Conservation (phyloP, 148 eudicot species). For the Cornus florida region DNA sequence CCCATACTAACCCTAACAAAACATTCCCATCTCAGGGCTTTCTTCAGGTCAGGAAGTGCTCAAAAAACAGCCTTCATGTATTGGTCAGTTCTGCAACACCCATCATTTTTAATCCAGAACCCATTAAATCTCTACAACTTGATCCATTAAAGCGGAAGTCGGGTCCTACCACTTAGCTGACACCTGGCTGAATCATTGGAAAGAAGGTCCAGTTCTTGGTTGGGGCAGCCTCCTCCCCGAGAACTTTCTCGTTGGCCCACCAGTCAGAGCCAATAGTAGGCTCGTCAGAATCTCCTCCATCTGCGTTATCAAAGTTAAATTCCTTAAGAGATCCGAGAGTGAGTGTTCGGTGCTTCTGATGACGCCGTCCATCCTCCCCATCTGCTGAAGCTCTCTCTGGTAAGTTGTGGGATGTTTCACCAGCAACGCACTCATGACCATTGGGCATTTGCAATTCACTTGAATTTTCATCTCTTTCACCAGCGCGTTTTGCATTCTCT, state of each 20-base stretch:
- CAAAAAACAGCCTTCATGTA: conserved; percentile 9
- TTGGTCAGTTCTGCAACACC: conserved; percentile 3
- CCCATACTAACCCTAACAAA: conserved; percentile 16
- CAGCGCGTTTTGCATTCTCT: conserved; percentile 17
- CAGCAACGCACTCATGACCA: conserved; percentile 15
- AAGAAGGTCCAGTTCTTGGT: conserved; percentile 83
- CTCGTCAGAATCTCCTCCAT: conserved; percentile 48
- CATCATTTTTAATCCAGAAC: conserved; percentile 6
- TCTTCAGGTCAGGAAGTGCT: conserved; percentile 1
- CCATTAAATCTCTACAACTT: not conserved
- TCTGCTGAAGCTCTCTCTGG: conserved; percentile 29
- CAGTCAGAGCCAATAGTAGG: conserved; percentile 56
- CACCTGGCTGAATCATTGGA: conserved; percentile 70
- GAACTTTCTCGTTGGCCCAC: conserved; percentile 84
- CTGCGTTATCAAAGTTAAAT: conserved; percentile 72
- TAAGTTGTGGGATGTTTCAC: conserved; percentile 22
- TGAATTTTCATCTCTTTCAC: conserved; percentile 24
- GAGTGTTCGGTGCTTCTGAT: conserved; percentile 64
- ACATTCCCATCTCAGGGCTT: not conserved
- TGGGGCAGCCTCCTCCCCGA: conserved; percentile 45
- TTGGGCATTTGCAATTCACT: conserved; percentile 23
- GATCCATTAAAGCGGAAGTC: not conserved
- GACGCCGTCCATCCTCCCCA: conserved; percentile 47
- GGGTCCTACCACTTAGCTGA: conserved; percentile 39
- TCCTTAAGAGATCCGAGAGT: conserved; percentile 85